Percentiles rank a stretch among this genome's conserved stretches.
These are phyloP conservation scores for Schwanniomyces polymorphus DNA, from an alignment of 805 yeast genomes.

Conservation along the genomic window DNA sequence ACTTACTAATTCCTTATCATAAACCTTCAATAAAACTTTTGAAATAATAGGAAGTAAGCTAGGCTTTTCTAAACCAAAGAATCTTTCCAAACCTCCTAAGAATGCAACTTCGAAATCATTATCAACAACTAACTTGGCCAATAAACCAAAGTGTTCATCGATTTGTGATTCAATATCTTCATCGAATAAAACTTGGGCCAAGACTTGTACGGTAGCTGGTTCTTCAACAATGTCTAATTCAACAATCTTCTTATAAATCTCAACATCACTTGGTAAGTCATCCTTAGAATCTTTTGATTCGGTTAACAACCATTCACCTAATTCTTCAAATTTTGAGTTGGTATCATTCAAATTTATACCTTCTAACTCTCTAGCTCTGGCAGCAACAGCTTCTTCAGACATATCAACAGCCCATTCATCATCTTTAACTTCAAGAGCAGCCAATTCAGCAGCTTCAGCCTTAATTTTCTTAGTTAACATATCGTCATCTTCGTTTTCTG, in stretches of 20 bases:
- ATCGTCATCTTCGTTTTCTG: conserved; percentile 59
- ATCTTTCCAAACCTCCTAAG: conserved; percentile 94
- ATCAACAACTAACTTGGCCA: conserved; percentile 68
- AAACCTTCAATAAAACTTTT: conserved; percentile 75
- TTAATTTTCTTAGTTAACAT: conserved; percentile 74
- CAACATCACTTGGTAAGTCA: conserved; percentile 78
- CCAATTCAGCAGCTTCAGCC: conserved; percentile 75
- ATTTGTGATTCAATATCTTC: conserved; percentile 74
- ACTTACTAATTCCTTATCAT: conserved; percentile 78
- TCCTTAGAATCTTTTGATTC: conserved; percentile 53
- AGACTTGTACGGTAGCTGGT: conserved; percentile 81
- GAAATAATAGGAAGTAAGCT: conserved; percentile 69
- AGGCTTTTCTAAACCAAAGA: conserved; percentile 79
- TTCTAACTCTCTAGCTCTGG: conserved; percentile 86
- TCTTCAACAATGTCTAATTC: conserved; percentile 73
- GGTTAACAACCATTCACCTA: conserved; percentile 83
- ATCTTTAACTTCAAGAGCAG: conserved; percentile 68
- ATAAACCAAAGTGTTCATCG: conserved; percentile 75
- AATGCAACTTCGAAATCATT: conserved; percentile 81
- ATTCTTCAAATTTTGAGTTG: conserved; percentile 62
- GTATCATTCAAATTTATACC: conserved; percentile 50
- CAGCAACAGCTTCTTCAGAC: conserved; percentile 92
- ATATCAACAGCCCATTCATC: conserved; percentile 98
- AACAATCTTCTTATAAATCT: conserved; percentile 84
- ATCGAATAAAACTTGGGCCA: conserved; percentile 86